Evolutionary conservation across 345 rosid genomes (phyloP), one percentile per base, ranked within the genome.

Genomic region (Syzygium aqueum): DNA sequence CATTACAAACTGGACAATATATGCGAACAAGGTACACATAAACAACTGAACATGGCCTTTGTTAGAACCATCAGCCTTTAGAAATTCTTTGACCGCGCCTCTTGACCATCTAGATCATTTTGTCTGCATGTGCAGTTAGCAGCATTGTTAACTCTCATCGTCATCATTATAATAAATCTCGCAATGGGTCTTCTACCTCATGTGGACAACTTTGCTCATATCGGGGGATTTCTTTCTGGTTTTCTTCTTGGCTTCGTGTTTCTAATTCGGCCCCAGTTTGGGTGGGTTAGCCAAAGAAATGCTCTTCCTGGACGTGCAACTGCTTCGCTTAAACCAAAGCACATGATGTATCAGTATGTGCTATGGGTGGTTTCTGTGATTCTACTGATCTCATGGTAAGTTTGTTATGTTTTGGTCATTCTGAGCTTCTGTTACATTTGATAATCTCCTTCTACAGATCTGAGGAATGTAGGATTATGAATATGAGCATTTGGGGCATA

Each of bases 201-300:
- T 28, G 98, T 97, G 80, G 99, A 97, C 95, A 98, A 95, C 96
- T 98, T 95, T 92, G 99, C 99, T 46, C 99, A 95, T 89, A 93
- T 96, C 11, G 99, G 99, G 65, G 99, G 99, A 87, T 98, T 98
- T 90, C 52, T 94, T 19, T 89, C 97, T 27, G 99, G 99, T 52
- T 96, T 96, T 90, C 93, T 98, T 87, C 98, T 96, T n/a, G 99
- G 99, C 86, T 98, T 98, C 87, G 93, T 96, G 82, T 91, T 95
- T 89, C 91, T 98, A 84, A 91, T 96, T 27, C 96, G 98, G 53
- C 99, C 99, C 51, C 99, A 96, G 85, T 98, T 94, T 73, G 99
- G 97, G 53, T 98, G 95, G 94, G 91, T 91, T 84, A 94, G 91
- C 90, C 89, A 91, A 85, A 93, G 90, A 43, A 89, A 93, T n/a